phyloP scores from a whole-genome alignment of 768 basidiomycete genomes.

The Russula earlei region DNA sequence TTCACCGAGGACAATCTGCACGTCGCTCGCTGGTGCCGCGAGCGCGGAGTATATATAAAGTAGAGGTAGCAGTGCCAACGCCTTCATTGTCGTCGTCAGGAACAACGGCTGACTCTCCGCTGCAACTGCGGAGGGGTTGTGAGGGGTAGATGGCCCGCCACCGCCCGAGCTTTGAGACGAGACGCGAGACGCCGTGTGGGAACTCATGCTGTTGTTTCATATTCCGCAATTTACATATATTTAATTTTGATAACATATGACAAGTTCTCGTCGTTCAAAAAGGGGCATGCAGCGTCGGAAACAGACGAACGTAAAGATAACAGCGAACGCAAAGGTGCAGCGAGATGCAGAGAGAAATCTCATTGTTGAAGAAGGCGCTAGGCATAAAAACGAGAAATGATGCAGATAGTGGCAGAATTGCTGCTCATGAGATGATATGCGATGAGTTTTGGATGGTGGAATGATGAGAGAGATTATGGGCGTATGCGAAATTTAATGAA shows the following conservation, averaged over 20 bases:
- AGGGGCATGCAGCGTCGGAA: neutral
- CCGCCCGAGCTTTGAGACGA: no score
- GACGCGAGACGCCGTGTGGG: no score
- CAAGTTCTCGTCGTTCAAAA: neutral
- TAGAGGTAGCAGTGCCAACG: conserved; percentile 28
- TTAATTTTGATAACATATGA: conserved; percentile 13
- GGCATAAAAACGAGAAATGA: conserved; percentile 15
- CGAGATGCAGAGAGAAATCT: conserved; percentile 4
- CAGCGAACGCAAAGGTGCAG: conserved; percentile 7
- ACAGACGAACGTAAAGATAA: neutral
- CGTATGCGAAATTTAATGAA: conserved; percentile 9
- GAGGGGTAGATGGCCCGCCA: no score
- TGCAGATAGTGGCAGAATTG: conserved; percentile 17
- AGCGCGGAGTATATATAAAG: conserved; percentile 30
- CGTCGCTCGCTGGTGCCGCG: conserved; percentile 33
- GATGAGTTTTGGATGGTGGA: conserved; percentile 10
- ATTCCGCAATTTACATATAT: neutral
- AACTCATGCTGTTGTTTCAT: neutral
- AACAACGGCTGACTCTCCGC: no score
- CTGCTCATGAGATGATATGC: conserved; percentile 15
- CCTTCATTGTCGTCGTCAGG: conserved; percentile 32
- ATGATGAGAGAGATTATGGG: conserved; percentile 11
- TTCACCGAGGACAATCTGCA: conserved; percentile 36
- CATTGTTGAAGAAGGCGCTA: conserved; percentile 4
- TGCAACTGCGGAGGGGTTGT: no score